These are phyloP conservation scores for Fulvia fulva DNA, from an alignment of 2,329 filamentous ascomycete genomes.

Conservation along the genomic window DNA sequence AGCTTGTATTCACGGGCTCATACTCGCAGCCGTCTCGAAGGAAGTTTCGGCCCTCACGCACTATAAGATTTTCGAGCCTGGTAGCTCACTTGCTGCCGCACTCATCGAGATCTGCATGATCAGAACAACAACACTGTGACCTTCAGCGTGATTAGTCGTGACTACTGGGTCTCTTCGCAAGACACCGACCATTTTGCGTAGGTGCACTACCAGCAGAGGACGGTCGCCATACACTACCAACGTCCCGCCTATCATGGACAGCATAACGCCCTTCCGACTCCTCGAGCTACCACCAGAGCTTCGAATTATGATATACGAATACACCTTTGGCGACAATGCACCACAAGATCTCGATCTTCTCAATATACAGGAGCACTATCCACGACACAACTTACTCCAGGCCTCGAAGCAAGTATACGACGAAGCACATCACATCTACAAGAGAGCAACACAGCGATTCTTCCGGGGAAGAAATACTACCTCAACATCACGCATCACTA, in stretches of 20 bases:
- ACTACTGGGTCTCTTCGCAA: too few relatives aligned
- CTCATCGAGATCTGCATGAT: too few relatives aligned
- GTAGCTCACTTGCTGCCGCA: too few relatives aligned
- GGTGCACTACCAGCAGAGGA: background rate
- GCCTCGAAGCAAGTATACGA: background rate
- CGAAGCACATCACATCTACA: background rate
- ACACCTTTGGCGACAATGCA: background rate
- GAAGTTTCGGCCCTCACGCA: too few relatives aligned
- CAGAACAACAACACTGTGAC: too few relatives aligned
- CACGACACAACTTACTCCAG: background rate
- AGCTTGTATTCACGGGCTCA: background rate
- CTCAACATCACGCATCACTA: background rate
- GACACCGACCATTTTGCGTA: background rate
- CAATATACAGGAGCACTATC: background rate
- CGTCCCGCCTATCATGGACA: background rate
- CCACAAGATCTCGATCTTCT: background rate
- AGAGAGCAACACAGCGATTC: background rate
- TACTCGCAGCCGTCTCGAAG: background rate
- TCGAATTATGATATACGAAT: background rate
- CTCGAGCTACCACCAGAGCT: background rate
- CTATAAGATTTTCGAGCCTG: too few relatives aligned
- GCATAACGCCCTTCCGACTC: background rate
- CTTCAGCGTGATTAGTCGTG: too few relatives aligned
- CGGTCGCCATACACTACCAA: background rate
- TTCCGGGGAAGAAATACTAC: background rate